phyloP scores from a whole-genome alignment of 768 basidiomycete species.

The Gymnopilus junonius region DNA sequence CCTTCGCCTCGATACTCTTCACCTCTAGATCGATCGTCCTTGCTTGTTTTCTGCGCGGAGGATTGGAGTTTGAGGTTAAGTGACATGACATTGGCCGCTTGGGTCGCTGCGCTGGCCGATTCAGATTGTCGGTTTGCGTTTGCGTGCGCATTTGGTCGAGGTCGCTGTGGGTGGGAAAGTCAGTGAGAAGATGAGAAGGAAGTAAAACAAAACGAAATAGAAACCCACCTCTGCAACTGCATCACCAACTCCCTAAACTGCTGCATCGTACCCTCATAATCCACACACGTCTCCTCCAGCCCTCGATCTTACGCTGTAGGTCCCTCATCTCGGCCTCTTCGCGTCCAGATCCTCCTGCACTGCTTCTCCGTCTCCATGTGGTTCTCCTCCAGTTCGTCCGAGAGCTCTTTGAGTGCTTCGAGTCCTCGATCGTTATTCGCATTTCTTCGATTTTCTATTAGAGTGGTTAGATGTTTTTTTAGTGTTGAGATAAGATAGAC shows the following conservation, averaged over 20 bases:
- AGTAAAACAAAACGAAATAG: not conserved
- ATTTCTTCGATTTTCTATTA: conserved; percentile 95
- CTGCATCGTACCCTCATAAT: conserved; percentile 84
- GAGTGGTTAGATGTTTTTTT: not conserved
- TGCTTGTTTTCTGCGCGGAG: conserved; percentile 88
- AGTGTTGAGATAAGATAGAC: conserved; percentile 6
- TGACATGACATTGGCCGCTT: conserved; percentile 93
- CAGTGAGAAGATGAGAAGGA: too few relatives aligned
- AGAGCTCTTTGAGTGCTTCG: conserved; percentile 93
- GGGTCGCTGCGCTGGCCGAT: conserved; percentile 81
- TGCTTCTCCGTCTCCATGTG: conserved; percentile 93
- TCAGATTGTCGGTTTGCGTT: conserved; percentile 83
- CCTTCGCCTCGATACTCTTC: conserved; percentile 81
- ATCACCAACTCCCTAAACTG: conserved; percentile 94
- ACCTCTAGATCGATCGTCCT: conserved; percentile 90
- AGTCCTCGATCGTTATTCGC: conserved; percentile 96
- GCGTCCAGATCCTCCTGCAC: conserved; percentile 88
- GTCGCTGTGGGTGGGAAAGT: too few relatives aligned
- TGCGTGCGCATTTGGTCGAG: conserved; percentile 83
- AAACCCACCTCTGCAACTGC: conserved; percentile 72
- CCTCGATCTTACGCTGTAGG: conserved; percentile 63
- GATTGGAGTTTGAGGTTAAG: conserved; percentile 95
- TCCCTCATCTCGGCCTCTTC: conserved; percentile 77
- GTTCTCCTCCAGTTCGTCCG: conserved; percentile 96
- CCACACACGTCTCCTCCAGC: conserved; percentile 80